Conservation (phyloP, 768 basidiomycete species). For the Gymnopilus junonius region DNA sequence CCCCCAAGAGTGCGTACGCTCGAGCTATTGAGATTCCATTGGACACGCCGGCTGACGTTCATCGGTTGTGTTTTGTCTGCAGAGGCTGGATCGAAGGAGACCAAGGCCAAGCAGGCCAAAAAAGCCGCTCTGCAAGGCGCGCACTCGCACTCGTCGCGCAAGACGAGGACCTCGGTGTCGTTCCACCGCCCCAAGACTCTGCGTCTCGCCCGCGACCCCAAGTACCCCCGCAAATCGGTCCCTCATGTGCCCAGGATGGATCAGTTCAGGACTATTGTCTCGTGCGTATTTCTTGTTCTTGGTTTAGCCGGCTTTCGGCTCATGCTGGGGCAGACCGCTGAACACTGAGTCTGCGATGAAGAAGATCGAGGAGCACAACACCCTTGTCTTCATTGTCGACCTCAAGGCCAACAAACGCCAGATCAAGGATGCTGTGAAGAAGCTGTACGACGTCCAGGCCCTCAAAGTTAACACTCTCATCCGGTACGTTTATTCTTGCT, state of each 20-base stretch:
- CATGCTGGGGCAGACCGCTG: slow-evolving; percentile 58
- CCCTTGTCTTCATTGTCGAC: slow-evolving; percentile 97
- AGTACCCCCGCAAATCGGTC: slow-evolving; percentile 95
- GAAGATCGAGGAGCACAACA: slow-evolving; percentile 99
- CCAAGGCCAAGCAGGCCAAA: slow-evolving; percentile 92
- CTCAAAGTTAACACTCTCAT: slow-evolving; percentile 98
- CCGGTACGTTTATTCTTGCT: slow-evolving; percentile 58
- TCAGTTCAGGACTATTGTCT: slow-evolving; percentile 92
- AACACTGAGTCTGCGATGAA: slow-evolving; percentile 99
- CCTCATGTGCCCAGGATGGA: slow-evolving; percentile 95
- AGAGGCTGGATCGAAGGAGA: slow-evolving; percentile 47
- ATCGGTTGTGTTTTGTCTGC: slow-evolving; percentile 1
- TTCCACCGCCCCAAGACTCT: slow-evolving; percentile 98
- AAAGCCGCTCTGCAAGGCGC: slow-evolving; percentile 94
- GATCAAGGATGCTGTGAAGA: slow-evolving; percentile 99
- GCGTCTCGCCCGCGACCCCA: slow-evolving; percentile 78
- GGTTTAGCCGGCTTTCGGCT: not conserved
- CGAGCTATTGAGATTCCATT: not conserved
- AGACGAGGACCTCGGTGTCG: slow-evolving; percentile 82
- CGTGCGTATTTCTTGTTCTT: slow-evolving; percentile 50
- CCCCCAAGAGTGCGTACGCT: slow-evolving; percentile 40
- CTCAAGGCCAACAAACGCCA: slow-evolving; percentile 96
- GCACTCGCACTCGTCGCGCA: slow-evolving; percentile 75
- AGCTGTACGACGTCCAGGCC: slow-evolving; percentile 96
- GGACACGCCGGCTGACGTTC: not conserved